phyloP scores from a whole-genome alignment of 106 monocot genomes.

The Agapanthus africanus region DNA sequence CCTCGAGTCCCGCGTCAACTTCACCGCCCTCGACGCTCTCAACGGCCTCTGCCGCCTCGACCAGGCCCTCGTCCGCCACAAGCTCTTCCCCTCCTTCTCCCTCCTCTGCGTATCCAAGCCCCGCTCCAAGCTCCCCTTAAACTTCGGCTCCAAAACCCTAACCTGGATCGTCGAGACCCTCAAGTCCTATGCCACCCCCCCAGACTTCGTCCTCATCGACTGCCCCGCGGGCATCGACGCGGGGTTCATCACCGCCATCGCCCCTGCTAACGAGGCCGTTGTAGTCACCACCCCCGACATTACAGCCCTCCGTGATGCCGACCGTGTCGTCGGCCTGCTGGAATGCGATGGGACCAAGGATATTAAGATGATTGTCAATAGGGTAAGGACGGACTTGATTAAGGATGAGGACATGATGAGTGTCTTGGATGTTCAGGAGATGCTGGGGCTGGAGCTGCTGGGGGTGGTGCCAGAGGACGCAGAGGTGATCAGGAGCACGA shows the following conservation, averaged over 20 bases:
- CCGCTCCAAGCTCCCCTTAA: conserved; percentile 11
- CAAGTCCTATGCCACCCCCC: conserved; percentile 41
- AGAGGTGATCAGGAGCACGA: conserved; percentile 91
- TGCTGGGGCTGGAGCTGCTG: conserved; percentile 73
- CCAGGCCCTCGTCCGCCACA: conserved; percentile 27
- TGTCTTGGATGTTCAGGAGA: conserved; percentile 91
- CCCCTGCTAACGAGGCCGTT: conserved; percentile 87
- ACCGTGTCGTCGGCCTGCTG: conserved; percentile 81
- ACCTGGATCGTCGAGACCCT: conserved; percentile 27
- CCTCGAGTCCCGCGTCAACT: conserved; percentile 46
- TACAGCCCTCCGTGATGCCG: conserved; percentile 80
- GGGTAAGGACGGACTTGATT: conserved; percentile 74
- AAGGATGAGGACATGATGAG: conserved; percentile 97
- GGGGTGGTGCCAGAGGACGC: conserved; percentile 92
- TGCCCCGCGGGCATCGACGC: conserved; percentile 95
- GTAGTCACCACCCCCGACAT: conserved; percentile 93
- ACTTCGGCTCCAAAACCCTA: conserved; percentile 15
- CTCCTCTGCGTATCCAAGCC: conserved; percentile 13
- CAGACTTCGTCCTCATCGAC: conserved; percentile 87
- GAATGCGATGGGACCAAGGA: conserved; percentile 94
- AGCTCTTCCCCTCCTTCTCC: conserved; percentile 11
- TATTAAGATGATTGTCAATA: conserved; percentile 91
- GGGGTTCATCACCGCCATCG: conserved; percentile 82
- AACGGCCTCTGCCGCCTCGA: conserved; percentile 25
- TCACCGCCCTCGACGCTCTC: conserved; percentile 25